phyloP scores from a whole-genome alignment of 768 basidiomycete species.

The Cubamyces sp. region DNA sequence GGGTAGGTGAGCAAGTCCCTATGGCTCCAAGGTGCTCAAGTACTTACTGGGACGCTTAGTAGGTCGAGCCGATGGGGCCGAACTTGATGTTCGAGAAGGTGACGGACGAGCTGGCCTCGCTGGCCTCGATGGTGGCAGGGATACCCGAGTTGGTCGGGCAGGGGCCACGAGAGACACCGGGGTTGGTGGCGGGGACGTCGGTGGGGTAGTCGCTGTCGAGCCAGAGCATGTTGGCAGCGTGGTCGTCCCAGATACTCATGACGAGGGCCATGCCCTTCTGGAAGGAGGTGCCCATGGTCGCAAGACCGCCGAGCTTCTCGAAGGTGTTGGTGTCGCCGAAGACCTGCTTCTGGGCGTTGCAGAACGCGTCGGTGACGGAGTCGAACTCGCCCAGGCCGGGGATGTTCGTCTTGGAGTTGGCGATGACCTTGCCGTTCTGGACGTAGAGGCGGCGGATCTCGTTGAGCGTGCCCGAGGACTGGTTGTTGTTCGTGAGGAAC shows the following conservation, averaged over 20 bases:
- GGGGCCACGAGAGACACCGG: slow-evolving; percentile 54
- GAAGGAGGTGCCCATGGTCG: slow-evolving; percentile 40
- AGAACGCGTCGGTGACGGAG: slow-evolving; percentile 55
- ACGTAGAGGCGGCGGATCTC: slow-evolving; percentile 62
- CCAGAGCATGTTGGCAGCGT: slow-evolving; percentile 43
- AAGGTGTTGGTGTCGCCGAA: slow-evolving; percentile 52
- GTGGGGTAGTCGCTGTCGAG: slow-evolving; percentile 36
- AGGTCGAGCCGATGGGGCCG: slow-evolving; percentile 54
- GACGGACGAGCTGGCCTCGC: slow-evolving; percentile 45
- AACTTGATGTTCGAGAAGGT: slow-evolving; percentile 59
- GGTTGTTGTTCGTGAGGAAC: slow-evolving; percentile 53
- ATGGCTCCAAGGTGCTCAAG: too few relatives aligned
- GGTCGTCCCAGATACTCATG: slow-evolving; percentile 58
- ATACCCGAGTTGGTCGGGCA: slow-evolving; percentile 52
- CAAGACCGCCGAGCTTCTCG: slow-evolving; percentile 46
- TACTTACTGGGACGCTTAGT: slow-evolving; percentile 10
- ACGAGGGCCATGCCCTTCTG: slow-evolving; percentile 51
- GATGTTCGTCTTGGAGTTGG: slow-evolving; percentile 53
- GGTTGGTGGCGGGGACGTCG: slow-evolving; percentile 32
- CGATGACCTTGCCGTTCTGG: slow-evolving; percentile 56
- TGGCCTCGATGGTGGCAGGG: slow-evolving; percentile 47
- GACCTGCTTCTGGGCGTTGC: slow-evolving; percentile 47
- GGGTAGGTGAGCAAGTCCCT: neutral
- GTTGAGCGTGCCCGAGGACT: slow-evolving; percentile 49
- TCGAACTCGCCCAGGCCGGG: slow-evolving; percentile 46